Evolutionary conservation across 176 grass and related monocot genomes (phyloP).

Genomic region (Aegilops bicornis): DNA sequence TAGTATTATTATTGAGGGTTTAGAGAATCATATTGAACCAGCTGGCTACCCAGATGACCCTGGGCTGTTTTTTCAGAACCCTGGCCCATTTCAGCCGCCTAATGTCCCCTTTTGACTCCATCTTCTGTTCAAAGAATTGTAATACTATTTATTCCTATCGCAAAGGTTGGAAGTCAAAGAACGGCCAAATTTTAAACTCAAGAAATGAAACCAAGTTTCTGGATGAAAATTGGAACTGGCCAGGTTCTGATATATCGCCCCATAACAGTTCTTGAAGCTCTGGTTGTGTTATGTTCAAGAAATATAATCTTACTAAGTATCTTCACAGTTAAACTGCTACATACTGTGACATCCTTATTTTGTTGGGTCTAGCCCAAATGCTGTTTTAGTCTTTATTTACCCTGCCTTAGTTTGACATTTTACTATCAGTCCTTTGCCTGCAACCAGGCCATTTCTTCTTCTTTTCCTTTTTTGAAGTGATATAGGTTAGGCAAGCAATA

Average conservation of each 20-base stretch:
- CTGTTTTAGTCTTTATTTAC: too few relatives aligned
- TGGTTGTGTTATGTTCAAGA: too few relatives aligned
- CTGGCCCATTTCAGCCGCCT: neutral
- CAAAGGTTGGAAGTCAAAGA: neutral
- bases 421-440: too few relatives aligned
- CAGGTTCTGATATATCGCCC: neutral
- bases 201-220: neutral
- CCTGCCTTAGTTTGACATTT: too few relatives aligned
- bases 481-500: neutral
- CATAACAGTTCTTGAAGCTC: neutral
- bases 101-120: neutral
- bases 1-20: neutral
- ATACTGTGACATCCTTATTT: neutral
- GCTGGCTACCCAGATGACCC: neutral
- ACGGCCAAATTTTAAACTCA: neutral
- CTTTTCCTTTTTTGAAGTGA: neutral
- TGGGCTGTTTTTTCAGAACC: neutral
- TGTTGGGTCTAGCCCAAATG: neutral
- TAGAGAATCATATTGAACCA: neutral
- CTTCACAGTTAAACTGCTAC: neutral
- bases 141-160: neutral
- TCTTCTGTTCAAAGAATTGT: neutral
- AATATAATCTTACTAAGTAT: neutral
- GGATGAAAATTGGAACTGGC: neutral
- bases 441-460: too few relatives aligned